Conservation (phyloP, 164 flowering plant species). For the Amborella trichopoda region DNA sequence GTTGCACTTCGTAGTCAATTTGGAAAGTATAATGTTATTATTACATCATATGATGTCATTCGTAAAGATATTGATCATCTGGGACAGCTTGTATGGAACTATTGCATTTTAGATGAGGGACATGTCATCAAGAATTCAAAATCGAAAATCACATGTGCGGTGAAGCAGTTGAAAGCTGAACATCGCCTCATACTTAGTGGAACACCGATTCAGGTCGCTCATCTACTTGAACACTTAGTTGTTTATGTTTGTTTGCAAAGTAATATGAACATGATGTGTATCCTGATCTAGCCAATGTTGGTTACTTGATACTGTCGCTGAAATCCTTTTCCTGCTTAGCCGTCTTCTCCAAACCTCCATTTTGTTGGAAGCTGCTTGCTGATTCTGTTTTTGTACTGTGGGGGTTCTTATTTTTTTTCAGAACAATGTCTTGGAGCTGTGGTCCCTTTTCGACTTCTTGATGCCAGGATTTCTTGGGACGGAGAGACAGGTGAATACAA, state of each 20-base stretch:
- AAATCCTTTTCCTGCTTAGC: no score
- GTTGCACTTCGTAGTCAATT: conserved; percentile 42
- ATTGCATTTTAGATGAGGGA: conserved; percentile 94
- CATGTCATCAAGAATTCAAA: conserved; percentile 90
- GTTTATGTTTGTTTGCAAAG: neutral
- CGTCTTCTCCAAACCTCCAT: no score
- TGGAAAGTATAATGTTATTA: conserved; percentile 63
- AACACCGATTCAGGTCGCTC: conserved; percentile 88
- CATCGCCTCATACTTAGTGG: conserved; percentile 93
- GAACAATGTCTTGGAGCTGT: conserved; percentile 90
- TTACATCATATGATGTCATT: conserved; percentile 93
- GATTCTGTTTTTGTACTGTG: neutral
- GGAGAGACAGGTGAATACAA: conserved; percentile 72
- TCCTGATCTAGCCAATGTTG: no score
- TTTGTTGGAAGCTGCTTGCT: neutral
- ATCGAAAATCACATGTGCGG: conserved; percentile 85
- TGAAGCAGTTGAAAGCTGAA: conserved; percentile 84
- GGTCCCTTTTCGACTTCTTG: conserved; percentile 98
- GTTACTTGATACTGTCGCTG: no score
- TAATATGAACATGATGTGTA: no score
- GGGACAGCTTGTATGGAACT: conserved; percentile 67
- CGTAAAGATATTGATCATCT: conserved; percentile 88
- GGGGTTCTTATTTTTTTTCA: conserved; percentile 26
- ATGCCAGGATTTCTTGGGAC: conserved; percentile 99
- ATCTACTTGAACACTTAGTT: conserved; percentile 1